Base-by-base conservation (phyloP, 345 rosid genomes). In the Turritis glabra region DNA sequence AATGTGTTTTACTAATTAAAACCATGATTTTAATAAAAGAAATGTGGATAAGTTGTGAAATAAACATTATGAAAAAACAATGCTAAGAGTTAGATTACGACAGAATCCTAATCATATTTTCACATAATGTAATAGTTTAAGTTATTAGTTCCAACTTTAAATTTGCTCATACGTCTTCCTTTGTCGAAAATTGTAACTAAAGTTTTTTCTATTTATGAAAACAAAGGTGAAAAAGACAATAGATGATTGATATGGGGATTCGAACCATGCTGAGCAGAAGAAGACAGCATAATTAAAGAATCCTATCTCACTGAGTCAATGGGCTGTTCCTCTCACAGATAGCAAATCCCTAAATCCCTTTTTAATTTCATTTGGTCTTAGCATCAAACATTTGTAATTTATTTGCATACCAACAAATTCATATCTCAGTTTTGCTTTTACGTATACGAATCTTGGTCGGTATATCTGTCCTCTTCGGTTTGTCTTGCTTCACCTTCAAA, bases 361-460 rank as follows among this genome's bases (percentile, higher is more conserved):
- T 69, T 44, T 54, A 41, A 32, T 38, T 62, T 52, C 44, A 6
- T 67, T 51, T 59, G 61, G 30, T 46, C 17, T 60, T 58, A 50
- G 1, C 63, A 68, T 61, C 62, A 44, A 53, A 26, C 29, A 46
- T 47, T 18, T 65, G 22, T 44, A 46, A 22, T 69, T 61, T 76
- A 33, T 77, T 35, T 64, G 72, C 71, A 70, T 54, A 64, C 76
- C 71, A 70, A 77, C 72, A 70, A 77, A 70, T 26, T 56, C 66
- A 70, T 70, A 77, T 77, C 76, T 70, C 80, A 76, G 72, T 70
- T 77, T 64, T 63, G 59, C 67, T 37, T 77, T 69, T 62, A 41
- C 17, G 46, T 7, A 77, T 67, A 70, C 46, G 76, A 77, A 77
- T 77, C 60, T 70, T 77, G 71, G 80, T 77, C 80, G 76, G 67